Evolutionary conservation across 1,284 basidiomycete genomes (phyloP), one percentile per base, ranked within the genome.

Genomic region (Irpex sp.): DNA sequence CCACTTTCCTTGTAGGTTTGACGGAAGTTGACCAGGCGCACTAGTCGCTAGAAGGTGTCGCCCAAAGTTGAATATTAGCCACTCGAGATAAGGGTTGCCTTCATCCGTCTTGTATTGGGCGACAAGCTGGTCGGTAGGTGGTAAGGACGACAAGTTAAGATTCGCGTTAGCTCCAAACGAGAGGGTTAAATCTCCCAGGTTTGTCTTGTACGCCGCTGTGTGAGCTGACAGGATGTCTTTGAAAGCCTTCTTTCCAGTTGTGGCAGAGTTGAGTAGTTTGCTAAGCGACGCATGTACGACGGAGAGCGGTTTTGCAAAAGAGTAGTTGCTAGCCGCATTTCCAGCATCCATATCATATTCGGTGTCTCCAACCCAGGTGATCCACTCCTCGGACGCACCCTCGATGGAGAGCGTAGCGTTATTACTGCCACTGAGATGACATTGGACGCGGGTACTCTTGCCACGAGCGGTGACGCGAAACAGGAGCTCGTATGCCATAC

Each of bases 1-100:
- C 93, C 93, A 94, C 76, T 90, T 91, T 0, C 93, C 93, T 76
- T 94, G 93, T 72, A 94, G 76, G 77, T 94, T 94, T 3, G 91
- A 88, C 1, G 93, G 93, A 32, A 94, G 81, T 2, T 73, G 74
- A 0, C 93, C 91, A 70, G 92, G 83, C 5, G 90, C 87, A 73
- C 91, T 92, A 69, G 86, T 86, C 22, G 85, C 82, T 15, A 94
- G 82, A 75, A 94, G 76, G 75, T 94, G 93, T 65, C 93, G 82
- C n/a, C 92, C 93, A 75, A 85, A 91, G 77, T 94, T 93, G 80
- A 94, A 94, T 67, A 90, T 69, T 43, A 94, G 69, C 92, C 92
- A 94, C 77, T 94, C 92, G 11, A 94, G 73, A 76, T 94, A 94
- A 20, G 86, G 76, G 74, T 94, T 87, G 4, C 92, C 92, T 3